These are phyloP conservation scores for Naganishia vishniacii DNA, from an alignment of 768 basidiomycete species.

Conservation along the genomic window DNA sequence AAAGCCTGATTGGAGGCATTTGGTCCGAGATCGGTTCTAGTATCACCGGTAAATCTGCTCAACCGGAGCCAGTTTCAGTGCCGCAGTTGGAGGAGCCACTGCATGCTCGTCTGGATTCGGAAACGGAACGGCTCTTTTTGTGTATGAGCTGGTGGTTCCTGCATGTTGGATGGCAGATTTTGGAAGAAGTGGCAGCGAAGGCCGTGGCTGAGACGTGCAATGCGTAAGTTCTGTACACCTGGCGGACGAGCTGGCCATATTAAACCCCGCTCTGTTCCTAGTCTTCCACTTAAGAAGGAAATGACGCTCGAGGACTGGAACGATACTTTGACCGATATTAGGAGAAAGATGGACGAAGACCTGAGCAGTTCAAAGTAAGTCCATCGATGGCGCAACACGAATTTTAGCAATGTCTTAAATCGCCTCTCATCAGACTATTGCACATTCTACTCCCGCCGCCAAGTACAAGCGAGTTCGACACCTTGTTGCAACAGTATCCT, in stretches of 20 bases:
- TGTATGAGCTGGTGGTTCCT: slow-evolving; percentile 90
- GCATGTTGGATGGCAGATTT: slow-evolving; percentile 83
- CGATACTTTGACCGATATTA: not conserved
- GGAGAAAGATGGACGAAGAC: slow-evolving; percentile 1
- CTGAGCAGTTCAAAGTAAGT: slow-evolving; percentile 8
- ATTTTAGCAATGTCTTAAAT: not conserved
- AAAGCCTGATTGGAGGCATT: slow-evolving; percentile 39
- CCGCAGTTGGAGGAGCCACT: not conserved
- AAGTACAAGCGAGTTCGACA: slow-evolving; percentile 59
- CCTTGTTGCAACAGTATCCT: slow-evolving; percentile 66
- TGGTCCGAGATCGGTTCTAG: slow-evolving; percentile 14
- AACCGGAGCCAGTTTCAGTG: not conserved
- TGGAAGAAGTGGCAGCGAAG: slow-evolving; percentile 65
- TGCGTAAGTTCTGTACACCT: slow-evolving; percentile 55
- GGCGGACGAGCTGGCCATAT: too few species aligned
- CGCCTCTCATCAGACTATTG: slow-evolving; percentile 56
- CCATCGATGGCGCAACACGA: too few species aligned
- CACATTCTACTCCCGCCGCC: slow-evolving; percentile 72
- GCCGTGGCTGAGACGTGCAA: slow-evolving; percentile 80
- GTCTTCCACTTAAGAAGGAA: slow-evolving; percentile 31
- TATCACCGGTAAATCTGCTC: not conserved
- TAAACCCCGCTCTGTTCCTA: not conserved
- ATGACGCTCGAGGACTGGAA: slow-evolving; percentile 29
- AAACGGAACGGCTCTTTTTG: slow-evolving; percentile 71
- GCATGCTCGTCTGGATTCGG: slow-evolving; percentile 49